Evolutionary conservation across 2,329 filamentous ascomycete genomes (phyloP), one percentile per base, ranked within the genome.

Genomic region (Monilinia polystroma): DNA sequence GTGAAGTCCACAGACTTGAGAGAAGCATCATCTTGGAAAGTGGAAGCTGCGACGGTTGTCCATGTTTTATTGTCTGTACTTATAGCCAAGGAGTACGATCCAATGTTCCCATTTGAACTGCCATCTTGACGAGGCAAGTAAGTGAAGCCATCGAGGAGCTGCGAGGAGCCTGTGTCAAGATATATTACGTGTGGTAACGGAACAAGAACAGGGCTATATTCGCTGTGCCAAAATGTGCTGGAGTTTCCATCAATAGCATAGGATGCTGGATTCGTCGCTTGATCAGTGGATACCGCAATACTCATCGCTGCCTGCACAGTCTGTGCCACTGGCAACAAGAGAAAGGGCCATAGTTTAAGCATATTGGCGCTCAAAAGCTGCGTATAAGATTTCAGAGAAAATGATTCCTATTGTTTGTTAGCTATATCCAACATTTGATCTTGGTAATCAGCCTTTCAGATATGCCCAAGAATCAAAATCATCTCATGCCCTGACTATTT

Each of bases 101-200:
- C 77, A 58, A 79, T 78, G 32, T 75, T 76, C 11, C 78, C 77
- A 66, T 78, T 78, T 2, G 47, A 67, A n/a, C 51, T 71, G 29
- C 72, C 72, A 64, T 77, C 76, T 59, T 78, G 76, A 14, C 76
- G 74, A 11, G 75, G 78, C 26, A 73, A 69, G 41, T 77, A 76
- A 43, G 68, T 72, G 47, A 79, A 67, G 32, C 74, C 75, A 59
- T 76, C 75, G 38, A 78, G 68, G n/a, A 74, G 64, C 55, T 73
- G 73, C 14, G 53, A 68, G 2, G 66, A 64, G 60, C 76, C 73
- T 73, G 78, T 76, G 66, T 79, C 77, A 38, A 79, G 73, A 4
- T 71, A 70, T 45, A 77, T 72, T 59, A 64, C 72, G 66, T 78
- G 73, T 3, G 77, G 77, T 10, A 78, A 69, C 6, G 71, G 57